phyloP scores from a whole-genome alignment of 2,329 filamentous ascomycete genomes.

The Atkinsonella hypoxylon region DNA sequence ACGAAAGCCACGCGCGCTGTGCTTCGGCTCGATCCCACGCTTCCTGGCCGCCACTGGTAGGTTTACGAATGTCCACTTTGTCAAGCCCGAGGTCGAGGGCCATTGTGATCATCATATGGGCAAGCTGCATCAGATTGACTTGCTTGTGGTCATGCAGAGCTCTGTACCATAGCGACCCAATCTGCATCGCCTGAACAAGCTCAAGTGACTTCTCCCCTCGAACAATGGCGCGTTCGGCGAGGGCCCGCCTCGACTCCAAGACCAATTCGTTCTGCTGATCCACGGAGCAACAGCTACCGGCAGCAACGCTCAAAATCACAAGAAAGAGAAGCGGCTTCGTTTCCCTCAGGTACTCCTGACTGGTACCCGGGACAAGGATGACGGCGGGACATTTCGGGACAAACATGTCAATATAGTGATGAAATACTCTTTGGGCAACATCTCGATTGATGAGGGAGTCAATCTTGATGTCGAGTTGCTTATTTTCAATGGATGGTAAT shows the following conservation, averaged over 20 bases:
- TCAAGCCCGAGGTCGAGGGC: background rate
- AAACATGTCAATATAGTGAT: conserved; percentile 1
- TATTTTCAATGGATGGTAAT: conserved; percentile 4
- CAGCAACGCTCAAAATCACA: conserved; percentile 3
- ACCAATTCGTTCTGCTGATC: background rate
- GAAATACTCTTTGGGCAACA: background rate
- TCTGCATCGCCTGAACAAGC: conserved; percentile 3
- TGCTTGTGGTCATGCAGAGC: background rate
- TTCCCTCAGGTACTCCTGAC: background rate
- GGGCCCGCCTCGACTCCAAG: background rate
- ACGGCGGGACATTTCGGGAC: conserved; percentile 3
- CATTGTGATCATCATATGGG: conserved; percentile 1
- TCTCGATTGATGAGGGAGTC: conserved; percentile 5
- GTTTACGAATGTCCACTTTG: background rate
- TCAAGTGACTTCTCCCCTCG: conserved; percentile 4
- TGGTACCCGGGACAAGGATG: conserved; percentile 1
- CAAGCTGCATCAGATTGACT: background rate
- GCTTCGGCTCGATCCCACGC: conserved; percentile 4
- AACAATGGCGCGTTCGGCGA: conserved; percentile 1
- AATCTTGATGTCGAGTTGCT: conserved; percentile 2
- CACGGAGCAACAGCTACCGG: background rate
- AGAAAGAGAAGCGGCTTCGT: conserved; percentile 5
- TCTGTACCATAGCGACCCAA: conserved; percentile 3
- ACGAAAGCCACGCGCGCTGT: conserved; percentile 3
- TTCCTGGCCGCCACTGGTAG: background rate